Conservation (phyloP, 306 rosid species). For the Cucumis sativus region Cucumber_9930_V3 NC_026659.2:1133001-1133500, state of each 20-base stretch:
- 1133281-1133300: slow-evolving; percentile 21
- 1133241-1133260: not conserved
- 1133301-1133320: slow-evolving; percentile 36
- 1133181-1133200: slow-evolving; percentile 5
- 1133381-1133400: slow-evolving; percentile 36
- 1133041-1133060: slow-evolving; percentile 88
- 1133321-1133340: slow-evolving; percentile 43
- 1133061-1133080: slow-evolving; percentile 78
- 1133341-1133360: slow-evolving; percentile 34
- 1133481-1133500: slow-evolving; percentile 41
- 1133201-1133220: slow-evolving; percentile 20
- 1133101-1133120: slow-evolving; percentile 50
- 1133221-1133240: not conserved
- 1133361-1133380: slow-evolving; percentile 25
- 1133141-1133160: slow-evolving; percentile 46
- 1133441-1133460: slow-evolving; percentile 32
- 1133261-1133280: not conserved
- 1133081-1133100: slow-evolving; percentile 8
- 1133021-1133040: slow-evolving; percentile 57
- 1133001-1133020: slow-evolving; percentile 90
- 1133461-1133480: slow-evolving; percentile 46
- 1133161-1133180: not conserved
- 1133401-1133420: slow-evolving; percentile 36
- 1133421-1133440: slow-evolving; percentile 32
- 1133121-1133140: slow-evolving; percentile 71